A percentile compares a stretch with the other conserved stretches of the same genome.
phyloP scores from a whole-genome alignment of 805 yeast genomes.

The Wickerhamomyces canadensis region DNA sequence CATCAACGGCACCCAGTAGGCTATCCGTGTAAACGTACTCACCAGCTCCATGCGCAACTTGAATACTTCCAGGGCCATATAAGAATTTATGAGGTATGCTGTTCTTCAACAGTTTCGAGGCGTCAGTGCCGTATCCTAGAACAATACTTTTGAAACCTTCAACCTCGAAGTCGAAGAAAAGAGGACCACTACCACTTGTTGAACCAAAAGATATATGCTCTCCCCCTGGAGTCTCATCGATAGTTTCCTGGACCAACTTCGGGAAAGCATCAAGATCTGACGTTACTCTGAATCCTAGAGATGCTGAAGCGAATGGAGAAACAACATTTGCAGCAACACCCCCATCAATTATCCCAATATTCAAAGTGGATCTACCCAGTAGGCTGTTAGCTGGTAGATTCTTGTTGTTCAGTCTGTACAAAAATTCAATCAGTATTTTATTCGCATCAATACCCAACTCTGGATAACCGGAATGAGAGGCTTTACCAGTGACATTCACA shows the following conservation, averaged over 20 bases:
- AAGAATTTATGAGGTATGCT: conserved; percentile 33
- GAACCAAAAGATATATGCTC: conserved; percentile 16
- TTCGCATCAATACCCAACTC: conserved; percentile 58
- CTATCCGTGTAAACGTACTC: conserved; percentile 44
- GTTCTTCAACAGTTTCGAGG: conserved; percentile 34
- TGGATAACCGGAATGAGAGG: conserved; percentile 65
- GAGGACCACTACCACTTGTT: conserved; percentile 28
- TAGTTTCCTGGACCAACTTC: conserved; percentile 28
- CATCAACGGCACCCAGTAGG: conserved; percentile 42
- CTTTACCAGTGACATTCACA: conserved; percentile 40
- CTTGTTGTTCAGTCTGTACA: conserved; percentile 35
- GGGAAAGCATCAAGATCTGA: conserved; percentile 33
- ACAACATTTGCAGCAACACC: conserved; percentile 65
- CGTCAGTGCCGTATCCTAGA: conserved; percentile 45
- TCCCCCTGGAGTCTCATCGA: conserved; percentile 12
- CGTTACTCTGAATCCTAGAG: conserved; percentile 45
- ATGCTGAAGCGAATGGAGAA: conserved; percentile 48
- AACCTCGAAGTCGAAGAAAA: conserved; percentile 47
- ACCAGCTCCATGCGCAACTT: conserved; percentile 52
- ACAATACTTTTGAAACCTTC: conserved; percentile 52
- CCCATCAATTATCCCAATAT: conserved; percentile 48
- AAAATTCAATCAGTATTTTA: conserved; percentile 43
- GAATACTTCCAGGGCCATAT: conserved; percentile 60
- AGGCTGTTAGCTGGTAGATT: conserved; percentile 43
- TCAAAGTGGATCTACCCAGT: conserved; percentile 54